These are phyloP conservation scores for Boletus sp. DNA, from an alignment of 768 basidiomycete species.

Conservation along the genomic window DNA sequence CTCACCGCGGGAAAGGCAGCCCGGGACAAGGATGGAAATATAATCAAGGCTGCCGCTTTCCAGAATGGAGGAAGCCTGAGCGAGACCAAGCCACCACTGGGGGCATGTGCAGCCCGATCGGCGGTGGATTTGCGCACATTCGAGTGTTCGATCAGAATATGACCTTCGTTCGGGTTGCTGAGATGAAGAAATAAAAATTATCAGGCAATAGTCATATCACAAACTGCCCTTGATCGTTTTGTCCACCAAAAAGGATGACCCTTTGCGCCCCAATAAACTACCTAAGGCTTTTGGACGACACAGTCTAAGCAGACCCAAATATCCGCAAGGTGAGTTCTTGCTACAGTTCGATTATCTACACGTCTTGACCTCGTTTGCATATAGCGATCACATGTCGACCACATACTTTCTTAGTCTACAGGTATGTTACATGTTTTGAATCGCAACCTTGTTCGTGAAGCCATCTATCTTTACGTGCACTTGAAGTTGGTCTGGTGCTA, in stretches of 20 bases:
- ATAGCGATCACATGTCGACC: conserved; percentile 82
- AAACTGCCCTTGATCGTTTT: conserved; percentile 95
- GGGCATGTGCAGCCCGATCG: conserved; percentile 94
- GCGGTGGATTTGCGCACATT: conserved; percentile 88
- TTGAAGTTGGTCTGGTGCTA: no score
- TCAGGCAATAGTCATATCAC: conserved; percentile 94
- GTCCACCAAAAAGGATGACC: conserved; percentile 81
- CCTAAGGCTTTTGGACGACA: conserved; percentile 96
- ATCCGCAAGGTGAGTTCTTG: conserved; percentile 61
- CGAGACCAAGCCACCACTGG: conserved; percentile 80
- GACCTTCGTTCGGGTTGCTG: conserved; percentile 2
- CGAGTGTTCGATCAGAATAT: not conserved
- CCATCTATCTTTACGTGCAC: no score
- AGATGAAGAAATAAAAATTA: conserved; percentile 4
- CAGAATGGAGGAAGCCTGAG: conserved; percentile 83
- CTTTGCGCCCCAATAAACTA: conserved; percentile 90
- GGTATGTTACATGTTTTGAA: no score
- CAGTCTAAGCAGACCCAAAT: conserved; percentile 77
- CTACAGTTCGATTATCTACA: not conserved
- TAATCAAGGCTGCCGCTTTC: conserved; percentile 90
- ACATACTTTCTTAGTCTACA: no score
- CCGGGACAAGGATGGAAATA: conserved; percentile 87
- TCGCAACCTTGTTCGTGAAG: no score
- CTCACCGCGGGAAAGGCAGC: conserved; percentile 89
- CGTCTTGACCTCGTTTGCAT: conserved; percentile 2